Conservation (phyloP, 2,329 filamentous ascomycete species). For the Thielaviopsis ethacetica region DNA sequence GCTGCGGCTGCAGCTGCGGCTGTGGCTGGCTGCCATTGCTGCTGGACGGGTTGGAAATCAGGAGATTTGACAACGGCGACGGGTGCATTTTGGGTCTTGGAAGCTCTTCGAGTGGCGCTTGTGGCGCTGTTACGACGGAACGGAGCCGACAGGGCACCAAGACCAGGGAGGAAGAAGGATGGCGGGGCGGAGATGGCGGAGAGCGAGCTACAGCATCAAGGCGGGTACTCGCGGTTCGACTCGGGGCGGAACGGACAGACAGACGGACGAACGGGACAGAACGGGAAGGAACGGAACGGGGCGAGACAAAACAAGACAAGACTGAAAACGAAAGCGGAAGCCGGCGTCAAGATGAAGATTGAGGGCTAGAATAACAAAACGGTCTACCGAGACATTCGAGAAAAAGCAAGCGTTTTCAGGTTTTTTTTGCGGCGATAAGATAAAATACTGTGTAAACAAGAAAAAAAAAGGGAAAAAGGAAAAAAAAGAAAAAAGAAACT, state of each 20-base stretch:
- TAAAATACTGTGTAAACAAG: background rate
- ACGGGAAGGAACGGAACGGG: background rate
- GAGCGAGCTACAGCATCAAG: background rate
- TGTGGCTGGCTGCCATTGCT: background rate
- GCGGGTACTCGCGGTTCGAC: background rate
- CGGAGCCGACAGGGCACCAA: background rate
- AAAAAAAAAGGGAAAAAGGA: background rate
- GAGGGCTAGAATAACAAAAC: background rate
- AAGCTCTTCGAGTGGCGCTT: background rate
- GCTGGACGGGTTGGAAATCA: background rate
- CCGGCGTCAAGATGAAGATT: background rate
- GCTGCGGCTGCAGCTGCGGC: background rate
- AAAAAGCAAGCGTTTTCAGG: background rate
- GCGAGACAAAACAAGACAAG: background rate
- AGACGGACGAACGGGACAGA: background rate
- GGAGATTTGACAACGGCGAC: background rate
- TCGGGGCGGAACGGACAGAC: background rate
- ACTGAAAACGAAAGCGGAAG: background rate
- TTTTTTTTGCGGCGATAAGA: background rate
- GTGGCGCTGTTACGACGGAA: background rate
- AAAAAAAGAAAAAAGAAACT: background rate
- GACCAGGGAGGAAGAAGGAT: background rate
- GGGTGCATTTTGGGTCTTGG: background rate
- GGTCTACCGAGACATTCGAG: background rate
- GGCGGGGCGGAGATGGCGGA: background rate